Evolutionary conservation across 352 stramenopile genomes (phyloP), one percentile per base, ranked within the genome.

Genomic region (Blastocystis sp.): DNA sequence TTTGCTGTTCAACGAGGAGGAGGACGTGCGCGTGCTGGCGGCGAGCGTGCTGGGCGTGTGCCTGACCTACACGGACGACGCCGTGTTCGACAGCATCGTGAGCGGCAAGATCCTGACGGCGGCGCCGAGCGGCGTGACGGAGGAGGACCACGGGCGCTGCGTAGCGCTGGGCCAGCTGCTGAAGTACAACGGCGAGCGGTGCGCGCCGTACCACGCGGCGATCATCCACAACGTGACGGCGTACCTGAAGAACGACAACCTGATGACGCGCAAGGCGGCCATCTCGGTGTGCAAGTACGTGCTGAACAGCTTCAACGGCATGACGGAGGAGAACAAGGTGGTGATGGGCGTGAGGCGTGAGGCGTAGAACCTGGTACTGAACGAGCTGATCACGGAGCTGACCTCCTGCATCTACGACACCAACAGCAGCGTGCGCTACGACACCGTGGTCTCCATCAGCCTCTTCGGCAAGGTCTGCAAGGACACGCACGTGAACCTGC

Each of bases 231-330:
- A 69, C 34, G 57, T 68, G 21, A 28, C 24, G 17, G 9, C 34
- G 48, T 84, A 69, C 45, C 57, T 84, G 9, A 84, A 84, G 74
- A 63, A 48, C 2, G 74, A 84, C 45, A 45, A 28, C 7, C 59
- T 84, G 38, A 42, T 84, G 74, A 45, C 69, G 3, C 61, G 74
- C 54, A 84, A 68, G 74, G 24, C 74, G 21, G 74, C 45, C 48
- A 84, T 84, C 45, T 84, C 74, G 10, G 74, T 69, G 0, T 84
- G 74, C 60, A 84, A 84, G 34, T 84, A 84, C 54, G 74, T 84
- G 1, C 54, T 84, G 4, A 84, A 84, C 42, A 45, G 19, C 11
- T 84, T 69, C 40, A 59, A 68, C 24, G 14, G 19, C 24, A 68
- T 84, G 52, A 54, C 34, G 28, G 74, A 84, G 74, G 34, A 43